Base-by-base conservation (phyloP, 2,329 filamentous ascomycete species). In the Cladosporium sp. region DNA sequence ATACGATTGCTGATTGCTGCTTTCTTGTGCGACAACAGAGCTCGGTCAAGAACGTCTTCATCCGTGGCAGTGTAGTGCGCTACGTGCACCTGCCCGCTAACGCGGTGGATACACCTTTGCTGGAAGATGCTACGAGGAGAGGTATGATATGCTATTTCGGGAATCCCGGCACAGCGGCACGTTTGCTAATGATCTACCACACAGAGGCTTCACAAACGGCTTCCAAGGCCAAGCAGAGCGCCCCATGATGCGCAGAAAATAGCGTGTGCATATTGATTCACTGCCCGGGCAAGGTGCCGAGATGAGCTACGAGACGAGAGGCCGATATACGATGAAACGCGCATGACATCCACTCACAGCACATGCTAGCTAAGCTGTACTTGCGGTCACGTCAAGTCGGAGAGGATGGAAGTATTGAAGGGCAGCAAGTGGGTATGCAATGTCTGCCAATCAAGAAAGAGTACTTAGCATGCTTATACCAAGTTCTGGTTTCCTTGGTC, bases 1-100 rank as follows among this genome's bases (percentile, higher is more conserved):
- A 39, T 6, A 59, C 8, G 34, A 17, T 39, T n/a, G 44, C 53
- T 56, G 53, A 56, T 42, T 42, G 53, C 34, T 48, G 34, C 48
- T 28, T 17, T 42, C 42, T 19, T 10, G 28, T 53, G 56, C 47
- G 1, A 35, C 45, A 24, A 50, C 62, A 85, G 83, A 87, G 83
- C 61, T 88, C 91, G 17, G 91, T 96, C 64, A 96, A 95, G 79
- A 96, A 96, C 70, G 91, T 96, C 76, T 97, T 97, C 72, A 96
- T 97, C 69, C 84, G 92, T 68, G 92, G 92, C 32, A 95, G 90
- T 57, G 92, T 96, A 44, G 92, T 97, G 63, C 83, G 92, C 66
- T 97, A 97, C 70, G 91, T 97, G 50, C 90, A 97, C 73, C 78
- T 97, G 51, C 91, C 92, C 0, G 87, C 87, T 7, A 83, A 80